Percentiles rank a stretch among this genome's conserved stretches.
phyloP scores from a whole-genome alignment of 768 basidiomycete genomes.

The Boletellus emodensis region DNA sequence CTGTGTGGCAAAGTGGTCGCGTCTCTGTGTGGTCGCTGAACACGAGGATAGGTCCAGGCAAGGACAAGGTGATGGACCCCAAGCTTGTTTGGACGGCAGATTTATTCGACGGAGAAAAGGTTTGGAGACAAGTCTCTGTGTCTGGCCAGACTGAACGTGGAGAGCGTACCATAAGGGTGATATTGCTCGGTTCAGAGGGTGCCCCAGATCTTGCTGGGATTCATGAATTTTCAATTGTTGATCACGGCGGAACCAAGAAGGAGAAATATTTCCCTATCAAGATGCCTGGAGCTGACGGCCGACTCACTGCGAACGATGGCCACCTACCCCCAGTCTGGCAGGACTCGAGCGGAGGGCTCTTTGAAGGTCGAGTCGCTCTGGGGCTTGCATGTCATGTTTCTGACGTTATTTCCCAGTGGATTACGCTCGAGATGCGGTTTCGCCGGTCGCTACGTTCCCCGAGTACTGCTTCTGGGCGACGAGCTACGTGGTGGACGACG shows the following conservation, averaged over 20 bases:
- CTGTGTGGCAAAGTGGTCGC: constrained; percentile 68
- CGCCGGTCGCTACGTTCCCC: constrained; percentile 41
- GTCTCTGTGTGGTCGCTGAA: constrained; percentile 68
- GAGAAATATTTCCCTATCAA: constrained; percentile 8
- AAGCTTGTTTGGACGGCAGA: constrained; percentile 33
- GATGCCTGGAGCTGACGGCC: constrained; percentile 43
- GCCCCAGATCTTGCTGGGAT: constrained; percentile 34
- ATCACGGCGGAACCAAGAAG: background rate
- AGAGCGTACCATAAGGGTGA: constrained; percentile 20
- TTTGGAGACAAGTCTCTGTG: constrained; percentile 31
- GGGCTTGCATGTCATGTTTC: background rate
- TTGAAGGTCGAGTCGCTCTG: constrained; percentile 34
- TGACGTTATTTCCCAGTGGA: constrained; percentile 16
- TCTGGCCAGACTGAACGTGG: constrained; percentile 6
- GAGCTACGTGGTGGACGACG: constrained; percentile 17
- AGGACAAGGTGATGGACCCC: constrained; percentile 59
- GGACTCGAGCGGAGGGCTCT: constrained; percentile 44
- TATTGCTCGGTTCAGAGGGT: constrained; percentile 39
- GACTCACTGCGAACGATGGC: constrained; percentile 35
- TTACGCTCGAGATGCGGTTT: constrained; percentile 14
- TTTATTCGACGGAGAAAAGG: constrained; percentile 8
- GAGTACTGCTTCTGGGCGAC: constrained; percentile 56
- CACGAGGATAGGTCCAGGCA: constrained; percentile 57
- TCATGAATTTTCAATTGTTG: constrained; percentile 16
- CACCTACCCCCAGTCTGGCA: constrained; percentile 38